Percentiles rank a stretch among this genome's conserved stretches.
phyloP scores from a whole-genome alignment of 192 early-diverging fungal genomes.

The Oehlia diaphana region DNA sequence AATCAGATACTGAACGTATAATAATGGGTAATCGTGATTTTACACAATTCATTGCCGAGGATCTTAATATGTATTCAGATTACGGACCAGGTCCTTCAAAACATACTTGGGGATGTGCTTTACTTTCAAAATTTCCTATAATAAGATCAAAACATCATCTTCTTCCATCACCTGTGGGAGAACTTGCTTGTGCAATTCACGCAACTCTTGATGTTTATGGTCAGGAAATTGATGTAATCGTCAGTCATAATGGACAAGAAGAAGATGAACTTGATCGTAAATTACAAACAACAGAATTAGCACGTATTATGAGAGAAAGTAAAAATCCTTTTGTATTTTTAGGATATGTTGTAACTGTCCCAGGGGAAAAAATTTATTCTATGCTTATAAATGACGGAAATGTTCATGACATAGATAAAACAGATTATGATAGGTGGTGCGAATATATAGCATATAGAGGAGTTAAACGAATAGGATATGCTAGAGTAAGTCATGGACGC shows the following conservation, averaged over 20 bases:
- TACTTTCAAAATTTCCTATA: conserved; percentile 88
- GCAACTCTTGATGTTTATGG: conserved; percentile 85
- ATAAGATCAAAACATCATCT: conserved; percentile 69
- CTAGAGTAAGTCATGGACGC: conserved; percentile 73
- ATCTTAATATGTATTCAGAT: conserved; percentile 75
- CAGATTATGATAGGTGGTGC: conserved; percentile 82
- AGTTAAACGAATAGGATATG: conserved; percentile 70
- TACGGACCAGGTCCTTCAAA: conserved; percentile 83
- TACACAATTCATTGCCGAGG: conserved; percentile 76
- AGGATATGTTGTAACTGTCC: conserved; percentile 79
- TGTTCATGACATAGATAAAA: conserved; percentile 75
- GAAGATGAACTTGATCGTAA: conserved; percentile 73
- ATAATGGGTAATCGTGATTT: conserved; percentile 86
- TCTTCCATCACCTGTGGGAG: conserved; percentile 77
- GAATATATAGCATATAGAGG: conserved; percentile 82
- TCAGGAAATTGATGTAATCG: conserved; percentile 74
- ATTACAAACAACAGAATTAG: conserved; percentile 77
- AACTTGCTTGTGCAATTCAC: conserved; percentile 83
- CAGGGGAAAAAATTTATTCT: conserved; percentile 62
- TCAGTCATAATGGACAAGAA: conserved; percentile 83
- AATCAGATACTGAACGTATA: conserved; percentile 76
- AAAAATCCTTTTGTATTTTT: conserved; percentile 76
- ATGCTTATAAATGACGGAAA: conserved; percentile 64
- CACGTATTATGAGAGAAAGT: conserved; percentile 74
- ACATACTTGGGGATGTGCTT: conserved; percentile 84